Evolutionary conservation across 23 red algal species (phyloP).

Genomic region (Pyropia haitanensis): DNA sequence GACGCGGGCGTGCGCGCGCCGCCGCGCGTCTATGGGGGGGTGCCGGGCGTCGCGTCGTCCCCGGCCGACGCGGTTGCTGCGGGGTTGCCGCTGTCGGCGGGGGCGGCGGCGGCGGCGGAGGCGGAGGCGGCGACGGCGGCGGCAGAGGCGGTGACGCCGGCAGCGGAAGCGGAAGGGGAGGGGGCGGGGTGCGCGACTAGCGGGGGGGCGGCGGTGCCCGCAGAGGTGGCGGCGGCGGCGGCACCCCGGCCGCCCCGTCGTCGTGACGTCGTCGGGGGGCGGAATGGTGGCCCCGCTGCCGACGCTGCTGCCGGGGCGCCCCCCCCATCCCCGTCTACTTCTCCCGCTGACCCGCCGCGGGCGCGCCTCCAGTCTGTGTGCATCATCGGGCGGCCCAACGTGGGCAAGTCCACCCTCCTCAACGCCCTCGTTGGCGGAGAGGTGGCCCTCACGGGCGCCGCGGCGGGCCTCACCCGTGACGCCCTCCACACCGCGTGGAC

Average conservation of each 20-base stretch:
- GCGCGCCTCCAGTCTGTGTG: conserved; percentile 30
- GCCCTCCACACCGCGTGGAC: conserved; percentile 62
- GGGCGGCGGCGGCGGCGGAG: background rate
- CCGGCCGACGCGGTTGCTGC: background rate
- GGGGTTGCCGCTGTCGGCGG: background rate
- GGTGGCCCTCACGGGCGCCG: conserved; percentile 43
- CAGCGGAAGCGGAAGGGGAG: background rate
- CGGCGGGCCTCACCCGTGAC: conserved; percentile 88
- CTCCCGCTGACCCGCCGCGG: conserved; percentile 4
- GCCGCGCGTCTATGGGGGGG: background rate
- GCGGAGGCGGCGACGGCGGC: background rate
- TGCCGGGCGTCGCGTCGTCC: background rate
- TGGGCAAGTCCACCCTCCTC: conserved; percentile 87
- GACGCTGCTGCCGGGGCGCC: conserved; percentile 1
- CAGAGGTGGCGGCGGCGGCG: background rate
- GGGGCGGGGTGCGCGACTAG: background rate
- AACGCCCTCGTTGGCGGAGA: conserved; percentile 68
- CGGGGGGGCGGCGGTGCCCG: background rate
- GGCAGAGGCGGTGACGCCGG: background rate
- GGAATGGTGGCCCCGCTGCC: conserved; percentile 33
- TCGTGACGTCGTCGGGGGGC: conserved; percentile 4
- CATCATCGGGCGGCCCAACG: conserved; percentile 93
- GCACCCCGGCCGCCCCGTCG: background rate
- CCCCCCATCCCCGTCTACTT: background rate
- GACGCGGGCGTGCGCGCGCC: background rate